Evolutionary conservation across 2,329 filamentous ascomycete genomes (phyloP).

Genomic region (Graphiopsis chlorocephala): DNA sequence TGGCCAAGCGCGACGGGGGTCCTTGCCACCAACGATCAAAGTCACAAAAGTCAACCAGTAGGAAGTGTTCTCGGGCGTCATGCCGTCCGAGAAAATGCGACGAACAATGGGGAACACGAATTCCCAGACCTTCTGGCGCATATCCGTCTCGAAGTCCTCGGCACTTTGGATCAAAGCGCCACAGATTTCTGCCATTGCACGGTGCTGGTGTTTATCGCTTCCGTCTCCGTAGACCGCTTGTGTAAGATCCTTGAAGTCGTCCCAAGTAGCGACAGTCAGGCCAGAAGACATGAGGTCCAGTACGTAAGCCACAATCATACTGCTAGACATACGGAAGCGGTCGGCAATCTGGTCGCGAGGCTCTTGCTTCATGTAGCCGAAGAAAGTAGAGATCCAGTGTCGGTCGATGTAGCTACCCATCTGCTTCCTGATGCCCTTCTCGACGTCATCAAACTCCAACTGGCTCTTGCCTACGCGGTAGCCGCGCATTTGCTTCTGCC

Average conservation of each 20-base stretch:
- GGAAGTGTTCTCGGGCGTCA: constrained; percentile 89
- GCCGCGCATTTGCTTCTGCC: constrained; percentile 82
- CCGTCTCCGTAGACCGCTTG: constrained; percentile 82
- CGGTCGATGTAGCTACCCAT: constrained; percentile 78
- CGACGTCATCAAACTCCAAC: constrained; percentile 77
- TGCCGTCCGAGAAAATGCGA: constrained; percentile 79
- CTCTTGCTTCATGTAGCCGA: constrained; percentile 94
- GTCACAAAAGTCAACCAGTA: constrained; percentile 97
- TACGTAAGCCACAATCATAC: constrained; percentile 81
- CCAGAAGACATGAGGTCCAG: constrained; percentile 87
- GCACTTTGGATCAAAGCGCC: constrained; percentile 80
- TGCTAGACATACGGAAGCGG: constrained; percentile 84
- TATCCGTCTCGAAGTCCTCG: constrained; percentile 70
- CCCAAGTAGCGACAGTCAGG: constrained; percentile 72
- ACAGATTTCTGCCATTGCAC: constrained; percentile 90
- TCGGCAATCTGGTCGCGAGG: constrained; percentile 78
- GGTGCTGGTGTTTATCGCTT: constrained; percentile 95
- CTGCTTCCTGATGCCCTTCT: constrained; percentile 68
- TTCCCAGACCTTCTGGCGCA: constrained; percentile 76
- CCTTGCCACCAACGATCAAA: constrained; percentile 80
- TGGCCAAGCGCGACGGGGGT: constrained; percentile 83
- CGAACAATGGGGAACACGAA: constrained; percentile 88
- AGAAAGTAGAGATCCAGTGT: constrained; percentile 83
- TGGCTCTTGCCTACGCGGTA: constrained; percentile 68
- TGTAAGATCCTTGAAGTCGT: constrained; percentile 82